These are phyloP conservation scores for Solanum lignicaule DNA, from an alignment of 257 asterid species.

Conservation along the genomic window DNA sequence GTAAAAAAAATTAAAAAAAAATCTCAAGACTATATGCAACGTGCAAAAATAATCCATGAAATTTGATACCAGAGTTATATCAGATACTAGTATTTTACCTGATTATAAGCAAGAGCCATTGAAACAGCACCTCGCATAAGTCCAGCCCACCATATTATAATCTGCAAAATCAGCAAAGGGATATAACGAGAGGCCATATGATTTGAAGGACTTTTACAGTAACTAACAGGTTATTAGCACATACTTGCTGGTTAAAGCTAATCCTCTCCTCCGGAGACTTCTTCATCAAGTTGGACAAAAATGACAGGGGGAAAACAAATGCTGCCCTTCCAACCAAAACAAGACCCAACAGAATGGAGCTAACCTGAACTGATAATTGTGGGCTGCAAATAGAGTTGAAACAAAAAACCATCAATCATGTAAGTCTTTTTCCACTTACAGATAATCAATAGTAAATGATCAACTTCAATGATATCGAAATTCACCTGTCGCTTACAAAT, in stretches of 20 bases:
- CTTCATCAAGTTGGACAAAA: conserved; percentile 79
- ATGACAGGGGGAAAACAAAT: conserved; percentile 86
- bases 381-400: conserved; percentile 41
- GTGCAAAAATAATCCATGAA: not conserved
- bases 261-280: conserved; percentile 53
- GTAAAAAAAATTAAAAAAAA: not conserved
- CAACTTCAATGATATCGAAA: not conserved
- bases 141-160: conserved; percentile 98
- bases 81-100: conserved; percentile 32
- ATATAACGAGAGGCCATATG: not conserved
- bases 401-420: not conserved
- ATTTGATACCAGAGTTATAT: not conserved
- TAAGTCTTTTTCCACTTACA: not conserved
- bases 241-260: conserved; percentile 68
- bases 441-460: not conserved
- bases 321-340: conserved; percentile 90
- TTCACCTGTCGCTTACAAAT: conserved; percentile 71
- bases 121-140: conserved; percentile 99
- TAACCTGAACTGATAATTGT: conserved; percentile 48
- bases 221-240: conserved; percentile 6
- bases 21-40: not conserved
- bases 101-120: conserved; percentile 98
- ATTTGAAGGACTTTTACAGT: not conserved
- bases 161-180: conserved; percentile 27
- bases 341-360: conserved; percentile 82